Conservation (phyloP, 352 stramenopile species). For the Phytophthora kernoviae region DNA sequence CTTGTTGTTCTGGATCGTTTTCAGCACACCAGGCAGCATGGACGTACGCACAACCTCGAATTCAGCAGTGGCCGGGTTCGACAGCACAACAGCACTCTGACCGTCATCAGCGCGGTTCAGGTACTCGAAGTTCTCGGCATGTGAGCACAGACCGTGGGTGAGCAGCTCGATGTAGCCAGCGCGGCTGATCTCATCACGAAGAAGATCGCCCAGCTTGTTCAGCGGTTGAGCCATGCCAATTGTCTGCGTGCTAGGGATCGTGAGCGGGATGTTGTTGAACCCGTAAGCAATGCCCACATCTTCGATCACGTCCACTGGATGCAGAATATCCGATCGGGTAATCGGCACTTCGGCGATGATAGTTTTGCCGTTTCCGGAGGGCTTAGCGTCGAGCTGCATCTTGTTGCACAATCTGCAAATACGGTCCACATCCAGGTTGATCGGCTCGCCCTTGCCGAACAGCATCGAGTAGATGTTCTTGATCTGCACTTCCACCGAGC, state of each 20-base stretch:
- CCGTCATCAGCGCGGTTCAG: conserved; percentile 87
- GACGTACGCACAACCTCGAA: conserved; percentile 99
- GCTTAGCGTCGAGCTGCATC: conserved; percentile 96
- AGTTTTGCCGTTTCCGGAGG: conserved; percentile 57
- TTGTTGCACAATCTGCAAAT: conserved; percentile 96
- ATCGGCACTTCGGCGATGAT: conserved; percentile 96
- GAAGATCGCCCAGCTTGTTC: conserved; percentile 97
- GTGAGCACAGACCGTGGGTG: conserved; percentile 97
- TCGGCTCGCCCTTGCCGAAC: conserved; percentile 75
- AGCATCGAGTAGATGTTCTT: conserved; percentile 91
- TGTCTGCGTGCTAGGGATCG: conserved; percentile 94
- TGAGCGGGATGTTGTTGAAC: conserved; percentile 99
- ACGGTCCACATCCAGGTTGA: conserved; percentile 84
- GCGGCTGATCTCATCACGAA: conserved; percentile 97
- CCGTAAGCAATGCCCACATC: conserved; percentile 99
- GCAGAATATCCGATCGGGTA: conserved; percentile 98
- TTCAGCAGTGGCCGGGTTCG: conserved; percentile 99
- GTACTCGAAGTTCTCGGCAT: conserved; percentile 98
- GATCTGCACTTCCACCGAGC: conserved; percentile 83
- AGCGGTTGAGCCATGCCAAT: conserved; percentile 96
- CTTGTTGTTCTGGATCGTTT: conserved; percentile 99
- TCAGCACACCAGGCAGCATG: conserved; percentile 98
- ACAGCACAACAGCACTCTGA: conserved; percentile 92
- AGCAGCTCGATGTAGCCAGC: conserved; percentile 98
- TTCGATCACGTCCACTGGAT: conserved; percentile 99